Evolutionary conservation across 148 eudicot genomes (phyloP).

Genomic region (Chenopodium berlandieri): DNA sequence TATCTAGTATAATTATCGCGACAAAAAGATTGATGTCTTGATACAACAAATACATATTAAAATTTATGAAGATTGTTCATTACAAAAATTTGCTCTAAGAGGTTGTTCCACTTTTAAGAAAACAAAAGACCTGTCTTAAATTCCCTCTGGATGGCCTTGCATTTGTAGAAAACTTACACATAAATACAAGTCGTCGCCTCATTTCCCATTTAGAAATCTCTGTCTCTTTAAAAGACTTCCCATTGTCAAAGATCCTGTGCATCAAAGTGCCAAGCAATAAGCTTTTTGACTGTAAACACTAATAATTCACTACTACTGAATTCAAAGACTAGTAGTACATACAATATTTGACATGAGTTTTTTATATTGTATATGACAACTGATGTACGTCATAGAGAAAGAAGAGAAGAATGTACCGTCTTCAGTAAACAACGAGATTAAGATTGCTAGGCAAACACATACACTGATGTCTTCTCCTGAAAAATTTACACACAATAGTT

Average conservation of each 20-base stretch:
- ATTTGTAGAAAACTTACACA: constrained; percentile 72
- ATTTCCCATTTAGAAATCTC: constrained; percentile 67
- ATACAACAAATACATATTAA: neutral
- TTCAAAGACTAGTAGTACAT: no score
- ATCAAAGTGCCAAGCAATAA: neutral
- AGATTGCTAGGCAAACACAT: constrained; percentile 74
- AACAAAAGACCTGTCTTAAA: constrained; percentile 78
- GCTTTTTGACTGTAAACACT: neutral
- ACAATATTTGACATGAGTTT: neutral
- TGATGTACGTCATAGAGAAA: neutral
- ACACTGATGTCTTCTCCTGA: constrained; percentile 94
- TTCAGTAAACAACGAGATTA: constrained; percentile 62
- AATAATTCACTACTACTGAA: neutral
- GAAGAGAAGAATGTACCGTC: constrained; percentile 43
- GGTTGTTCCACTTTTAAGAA: constrained; percentile 43
- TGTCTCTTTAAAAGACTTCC: constrained; percentile 45
- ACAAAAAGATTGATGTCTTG: neutral
- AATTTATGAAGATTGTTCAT: neutral
- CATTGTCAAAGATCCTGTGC: constrained; percentile 63
- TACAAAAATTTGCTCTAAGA: neutral
- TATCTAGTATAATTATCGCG: neutral
- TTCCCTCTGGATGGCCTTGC: constrained; percentile 94
- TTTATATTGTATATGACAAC: neutral
- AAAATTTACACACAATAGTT: neutral
- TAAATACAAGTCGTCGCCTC: constrained; percentile 67